Conservation (phyloP, 139 green algal species). For the Micromonas commoda region DNA sequence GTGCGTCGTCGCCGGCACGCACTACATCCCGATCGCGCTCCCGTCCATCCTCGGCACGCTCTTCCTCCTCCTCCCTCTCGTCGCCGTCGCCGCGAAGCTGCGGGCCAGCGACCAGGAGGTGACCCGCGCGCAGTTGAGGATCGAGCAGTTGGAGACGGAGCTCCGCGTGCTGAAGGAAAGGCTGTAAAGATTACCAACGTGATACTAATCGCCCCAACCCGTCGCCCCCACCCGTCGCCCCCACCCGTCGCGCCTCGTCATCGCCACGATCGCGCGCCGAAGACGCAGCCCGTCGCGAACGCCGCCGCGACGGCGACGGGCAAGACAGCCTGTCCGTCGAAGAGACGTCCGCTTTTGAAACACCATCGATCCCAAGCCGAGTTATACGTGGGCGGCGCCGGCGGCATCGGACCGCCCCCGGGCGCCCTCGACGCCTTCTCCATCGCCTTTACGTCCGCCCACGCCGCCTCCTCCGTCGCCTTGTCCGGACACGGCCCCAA, state of each 20-base stretch:
- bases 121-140: neutral
- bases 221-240: no score
- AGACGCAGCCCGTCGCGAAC: no score
- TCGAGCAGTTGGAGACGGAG: no score
- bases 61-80: conserved; percentile 7
- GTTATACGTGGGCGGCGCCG: neutral
- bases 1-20: conserved; percentile 14
- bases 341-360: neutral
- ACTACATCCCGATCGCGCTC: conserved; percentile 15
- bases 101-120: neutral
- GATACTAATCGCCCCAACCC: no score
- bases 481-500: neutral
- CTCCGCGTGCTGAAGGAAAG: no score
- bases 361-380: neutral
- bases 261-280: no score
- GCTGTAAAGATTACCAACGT: no score
- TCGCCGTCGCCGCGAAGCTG: neutral
- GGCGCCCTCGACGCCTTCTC: neutral
- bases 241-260: no score
- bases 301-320: no score
- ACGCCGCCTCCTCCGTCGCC: neutral
- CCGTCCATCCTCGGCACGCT: conserved; percentile 6
- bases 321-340: no score
- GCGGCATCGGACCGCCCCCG: no score
- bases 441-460: neutral